A percentile compares a stretch with the other conserved stretches of the same genome.
Evolutionary conservation across 192 early-diverging fungal species (phyloP).

Genomic region (Coemansia sp.): DNA sequence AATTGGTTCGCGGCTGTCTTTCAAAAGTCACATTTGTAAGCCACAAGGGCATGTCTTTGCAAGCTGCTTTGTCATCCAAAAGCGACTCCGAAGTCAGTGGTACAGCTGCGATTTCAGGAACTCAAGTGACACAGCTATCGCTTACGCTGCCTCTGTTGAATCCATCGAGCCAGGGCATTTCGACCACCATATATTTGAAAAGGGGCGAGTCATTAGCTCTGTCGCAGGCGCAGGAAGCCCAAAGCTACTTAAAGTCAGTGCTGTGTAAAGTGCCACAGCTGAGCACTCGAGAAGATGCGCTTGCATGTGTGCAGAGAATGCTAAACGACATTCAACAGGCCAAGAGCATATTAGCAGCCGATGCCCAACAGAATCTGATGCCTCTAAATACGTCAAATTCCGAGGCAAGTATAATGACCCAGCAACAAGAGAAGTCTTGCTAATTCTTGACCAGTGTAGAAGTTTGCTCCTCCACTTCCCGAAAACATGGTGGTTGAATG

Average conservation of each 20-base stretch:
- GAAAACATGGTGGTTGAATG: slow-evolving; percentile 46
- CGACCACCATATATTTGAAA: slow-evolving; percentile 30
- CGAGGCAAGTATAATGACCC: slow-evolving; percentile 13
- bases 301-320: slow-evolving; percentile 12
- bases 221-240: slow-evolving; percentile 33
- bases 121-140: slow-evolving; percentile 36
- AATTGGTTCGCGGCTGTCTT: slow-evolving; percentile 6
- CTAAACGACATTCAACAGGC: slow-evolving; percentile 20
- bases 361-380: slow-evolving; percentile 24
- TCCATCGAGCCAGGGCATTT: slow-evolving; percentile 16
- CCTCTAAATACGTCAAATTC: slow-evolving; percentile 24
- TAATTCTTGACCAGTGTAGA: slow-evolving; percentile 16
- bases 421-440: background rate
- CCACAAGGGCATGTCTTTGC: slow-evolving; percentile 7
- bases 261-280: slow-evolving; percentile 14
- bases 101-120: slow-evolving; percentile 26
- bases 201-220: slow-evolving; percentile 32
- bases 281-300: slow-evolving; percentile 17
- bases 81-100: slow-evolving; percentile 18
- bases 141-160: slow-evolving; percentile 11
- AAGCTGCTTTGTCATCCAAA: slow-evolving; percentile 1
- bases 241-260: slow-evolving; percentile 26
- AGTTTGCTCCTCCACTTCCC: slow-evolving; percentile 44
- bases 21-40: slow-evolving; percentile 16
- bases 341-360: slow-evolving; percentile 12